A percentile compares a stretch with the other conserved stretches of the same genome.
Conservation (phyloP, 2,329 filamentous ascomycete genomes). For the Aulographum hederae region DNA sequence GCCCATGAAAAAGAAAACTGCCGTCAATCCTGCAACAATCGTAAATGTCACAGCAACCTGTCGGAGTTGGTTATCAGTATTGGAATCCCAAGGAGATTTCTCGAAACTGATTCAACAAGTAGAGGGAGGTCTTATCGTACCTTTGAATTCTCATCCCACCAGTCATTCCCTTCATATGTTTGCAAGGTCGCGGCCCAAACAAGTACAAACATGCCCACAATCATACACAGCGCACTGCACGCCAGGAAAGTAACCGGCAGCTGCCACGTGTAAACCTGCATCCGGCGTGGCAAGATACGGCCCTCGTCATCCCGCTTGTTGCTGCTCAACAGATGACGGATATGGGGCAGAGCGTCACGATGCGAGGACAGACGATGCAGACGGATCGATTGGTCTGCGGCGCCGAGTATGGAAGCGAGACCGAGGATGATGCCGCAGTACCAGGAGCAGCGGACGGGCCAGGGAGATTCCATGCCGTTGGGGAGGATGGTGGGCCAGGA, state of each 20-base stretch:
- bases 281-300: slow-evolving; percentile 8
- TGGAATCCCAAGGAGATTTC: no score
- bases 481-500: slow-evolving; percentile 23
- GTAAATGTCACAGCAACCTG: not conserved
- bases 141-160: not conserved
- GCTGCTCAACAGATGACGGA: slow-evolving; percentile 17
- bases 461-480: slow-evolving; percentile 18
- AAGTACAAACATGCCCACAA: slow-evolving; percentile 19
- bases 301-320: slow-evolving; percentile 10
- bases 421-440: slow-evolving; percentile 28
- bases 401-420: slow-evolving; percentile 29
- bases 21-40: not conserved
- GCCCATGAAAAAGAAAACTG: not conserved
- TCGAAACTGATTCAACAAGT: no score
- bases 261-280: slow-evolving; percentile 19
- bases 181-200: slow-evolving; percentile 17
- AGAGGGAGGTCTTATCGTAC: no score
- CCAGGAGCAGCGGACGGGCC: slow-evolving; percentile 23
- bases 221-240: slow-evolving; percentile 16
- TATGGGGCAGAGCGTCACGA: slow-evolving; percentile 17
- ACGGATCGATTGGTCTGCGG: slow-evolving; percentile 23
- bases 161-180: slow-evolving; percentile 4
- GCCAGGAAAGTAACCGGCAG: slow-evolving; percentile 19
- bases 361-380: slow-evolving; percentile 24
- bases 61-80: no score